Conservation (phyloP, 352 stramenopile species). For the Elongisporangium anandrum region DNA sequence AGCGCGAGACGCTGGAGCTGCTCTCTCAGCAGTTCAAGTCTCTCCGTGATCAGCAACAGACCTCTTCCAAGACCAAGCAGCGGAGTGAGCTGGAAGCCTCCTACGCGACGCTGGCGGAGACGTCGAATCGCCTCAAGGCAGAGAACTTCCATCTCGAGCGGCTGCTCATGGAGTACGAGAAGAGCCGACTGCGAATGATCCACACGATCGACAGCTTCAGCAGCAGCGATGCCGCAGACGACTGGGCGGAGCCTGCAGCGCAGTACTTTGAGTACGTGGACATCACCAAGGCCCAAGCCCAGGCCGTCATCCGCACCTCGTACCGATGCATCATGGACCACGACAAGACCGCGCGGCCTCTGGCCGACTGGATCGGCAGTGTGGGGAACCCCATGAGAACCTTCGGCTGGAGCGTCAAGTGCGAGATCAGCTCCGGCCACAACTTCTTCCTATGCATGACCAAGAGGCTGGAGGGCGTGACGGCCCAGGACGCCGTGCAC, state of each 20-base stretch:
- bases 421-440: slow-evolving; percentile 27
- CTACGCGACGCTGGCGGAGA: neutral
- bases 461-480: slow-evolving; percentile 8
- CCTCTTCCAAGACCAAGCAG: neutral
- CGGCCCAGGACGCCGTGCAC: neutral
- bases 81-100: neutral
- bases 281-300: slow-evolving; percentile 47
- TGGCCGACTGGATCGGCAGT: neutral
- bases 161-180: neutral
- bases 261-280: slow-evolving; percentile 39
- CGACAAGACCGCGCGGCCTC: slow-evolving; percentile 34
- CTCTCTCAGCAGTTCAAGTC: neutral
- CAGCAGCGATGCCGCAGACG: neutral
- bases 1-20: neutral
- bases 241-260: neutral
- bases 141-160: neutral
- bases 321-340: slow-evolving; percentile 54
- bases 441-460: slow-evolving; percentile 48
- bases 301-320: slow-evolving; percentile 43
- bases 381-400: slow-evolving; percentile 7
- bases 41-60: neutral
- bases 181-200: neutral
- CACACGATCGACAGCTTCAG: neutral
- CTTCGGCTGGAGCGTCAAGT: slow-evolving; percentile 46
- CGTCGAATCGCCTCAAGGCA: neutral